A percentile compares a stretch with the other conserved stretches of the same genome.
phyloP scores from a whole-genome alignment of 108 stramenopile species.

The Nitzschia sp. region DNA sequence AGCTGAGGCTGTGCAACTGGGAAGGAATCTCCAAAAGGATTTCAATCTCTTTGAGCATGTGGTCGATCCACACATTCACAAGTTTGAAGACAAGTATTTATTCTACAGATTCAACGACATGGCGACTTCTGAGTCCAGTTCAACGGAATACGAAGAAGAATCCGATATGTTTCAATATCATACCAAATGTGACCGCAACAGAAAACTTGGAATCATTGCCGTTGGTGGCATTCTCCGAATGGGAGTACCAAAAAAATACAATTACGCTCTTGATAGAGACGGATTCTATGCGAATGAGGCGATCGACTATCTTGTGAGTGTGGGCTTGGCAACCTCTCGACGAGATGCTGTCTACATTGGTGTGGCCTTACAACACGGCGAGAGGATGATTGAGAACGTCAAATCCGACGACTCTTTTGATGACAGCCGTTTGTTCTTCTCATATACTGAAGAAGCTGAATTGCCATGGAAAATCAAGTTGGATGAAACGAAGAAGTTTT shows the following conservation, averaged over 20 bases:
- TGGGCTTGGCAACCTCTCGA: conserved; percentile 40
- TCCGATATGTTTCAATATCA: neutral
- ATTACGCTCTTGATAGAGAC: conserved; percentile 8
- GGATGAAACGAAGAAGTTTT: conserved; percentile 22
- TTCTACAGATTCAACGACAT: conserved; percentile 45
- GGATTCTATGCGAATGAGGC: conserved; percentile 59
- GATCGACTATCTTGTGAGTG: conserved; percentile 54
- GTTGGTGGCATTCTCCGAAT: conserved; percentile 13
- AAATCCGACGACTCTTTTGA: neutral
- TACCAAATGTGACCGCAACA: neutral
- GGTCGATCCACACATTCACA: conserved; percentile 28
- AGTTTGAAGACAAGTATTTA: conserved; percentile 46
- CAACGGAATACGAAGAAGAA: neutral
- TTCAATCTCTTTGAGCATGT: conserved; percentile 41
- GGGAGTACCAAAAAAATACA: conserved; percentile 12
- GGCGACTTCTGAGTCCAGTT: neutral
- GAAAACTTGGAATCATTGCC: conserved; percentile 5
- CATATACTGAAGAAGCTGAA: neutral
- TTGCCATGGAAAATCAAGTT: conserved; percentile 15
- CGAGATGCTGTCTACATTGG: conserved; percentile 45
- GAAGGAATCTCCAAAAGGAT: conserved; percentile 25
- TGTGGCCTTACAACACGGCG: conserved; percentile 7
- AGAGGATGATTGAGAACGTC: conserved; percentile 9
- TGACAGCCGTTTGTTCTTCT: conserved; percentile 3
- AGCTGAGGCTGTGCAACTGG: conserved; percentile 57